Evolutionary conservation across 1,139 yeast genomes (phyloP).

Genomic region (Debaryomycetaceae sp.): DNA sequence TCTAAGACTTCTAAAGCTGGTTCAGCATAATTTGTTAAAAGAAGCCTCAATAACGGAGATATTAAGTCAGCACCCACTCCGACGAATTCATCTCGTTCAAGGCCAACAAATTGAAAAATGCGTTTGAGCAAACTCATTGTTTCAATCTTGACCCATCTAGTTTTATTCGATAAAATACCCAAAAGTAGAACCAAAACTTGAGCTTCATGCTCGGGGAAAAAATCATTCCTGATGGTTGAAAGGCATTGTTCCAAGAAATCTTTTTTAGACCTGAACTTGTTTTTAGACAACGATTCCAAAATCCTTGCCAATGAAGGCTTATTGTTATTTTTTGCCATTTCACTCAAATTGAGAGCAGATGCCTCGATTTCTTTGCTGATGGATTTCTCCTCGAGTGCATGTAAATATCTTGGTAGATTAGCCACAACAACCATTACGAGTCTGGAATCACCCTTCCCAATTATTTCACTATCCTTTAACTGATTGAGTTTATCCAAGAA

Average conservation of each 20-base stretch:
- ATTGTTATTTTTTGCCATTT: conserved; percentile 57
- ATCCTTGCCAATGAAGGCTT: conserved; percentile 68
- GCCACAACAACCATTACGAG: conserved; percentile 70
- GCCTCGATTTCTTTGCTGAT: conserved; percentile 49
- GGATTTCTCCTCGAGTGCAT: conserved; percentile 63
- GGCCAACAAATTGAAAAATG: conserved; percentile 73
- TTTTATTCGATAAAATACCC: conserved; percentile 75
- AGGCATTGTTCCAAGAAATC: conserved; percentile 85
- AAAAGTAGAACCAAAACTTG: conserved; percentile 70
- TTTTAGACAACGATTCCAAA: conserved; percentile 70
- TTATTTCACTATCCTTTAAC: conserved; percentile 69
- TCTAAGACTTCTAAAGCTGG: conserved; percentile 88
- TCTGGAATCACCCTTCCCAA: conserved; percentile 71
- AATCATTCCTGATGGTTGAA: conserved; percentile 59
- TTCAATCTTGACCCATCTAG: conserved; percentile 76
- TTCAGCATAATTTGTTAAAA: conserved; percentile 84
- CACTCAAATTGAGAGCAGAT: conserved; percentile 58
- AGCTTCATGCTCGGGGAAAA: conserved; percentile 75
- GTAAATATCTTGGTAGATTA: conserved; percentile 79
- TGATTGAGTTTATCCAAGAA: conserved; percentile 70
- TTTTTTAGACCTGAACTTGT: conserved; percentile 79
- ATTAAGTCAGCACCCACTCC: conserved; percentile 95
- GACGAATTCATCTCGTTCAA: conserved; percentile 72
- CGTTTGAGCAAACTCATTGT: conserved; percentile 72
- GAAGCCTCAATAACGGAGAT: conserved; percentile 78